Conservation (phyloP, 768 basidiomycete species). For the Tylopilus plumbeoviolaceoides region DNA sequence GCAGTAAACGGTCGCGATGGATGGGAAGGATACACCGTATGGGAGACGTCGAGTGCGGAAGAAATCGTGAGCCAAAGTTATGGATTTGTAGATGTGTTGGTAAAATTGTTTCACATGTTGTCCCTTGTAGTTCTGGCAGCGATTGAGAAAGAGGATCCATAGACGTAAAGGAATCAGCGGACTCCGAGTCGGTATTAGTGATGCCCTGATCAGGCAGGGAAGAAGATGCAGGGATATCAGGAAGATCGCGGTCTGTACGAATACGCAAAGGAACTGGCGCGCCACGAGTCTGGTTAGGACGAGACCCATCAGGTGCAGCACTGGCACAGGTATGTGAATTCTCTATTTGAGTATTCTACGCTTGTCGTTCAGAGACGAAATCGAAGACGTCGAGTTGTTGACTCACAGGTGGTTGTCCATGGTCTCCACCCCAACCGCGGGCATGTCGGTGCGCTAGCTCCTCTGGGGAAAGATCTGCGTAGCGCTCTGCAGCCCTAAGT, state of each 20-base stretch:
- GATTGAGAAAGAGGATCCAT: slow-evolving; percentile 28
- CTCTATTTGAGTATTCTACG: slow-evolving; percentile 16
- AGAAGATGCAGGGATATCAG: slow-evolving; percentile 17
- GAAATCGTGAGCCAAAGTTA: slow-evolving; percentile 81
- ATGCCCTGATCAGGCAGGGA: slow-evolving; percentile 3
- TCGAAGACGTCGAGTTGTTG: background rate
- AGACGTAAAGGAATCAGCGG: slow-evolving; percentile 11
- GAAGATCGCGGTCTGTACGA: slow-evolving; percentile 39
- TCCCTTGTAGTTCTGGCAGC: slow-evolving; percentile 32
- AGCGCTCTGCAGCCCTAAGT: slow-evolving; percentile 78
- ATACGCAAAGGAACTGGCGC: slow-evolving; percentile 36
- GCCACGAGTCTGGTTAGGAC: slow-evolving; percentile 9
- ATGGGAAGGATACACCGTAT: slow-evolving; percentile 77
- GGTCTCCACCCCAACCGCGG: slow-evolving; percentile 67
- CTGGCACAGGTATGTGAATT: background rate
- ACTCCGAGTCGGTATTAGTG: slow-evolving; percentile 1
- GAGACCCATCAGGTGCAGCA: slow-evolving; percentile 3
- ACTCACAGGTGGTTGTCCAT: slow-evolving; percentile 14
- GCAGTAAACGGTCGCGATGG: slow-evolving; percentile 56
- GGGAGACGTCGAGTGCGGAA: slow-evolving; percentile 72
- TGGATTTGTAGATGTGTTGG: slow-evolving; percentile 68
- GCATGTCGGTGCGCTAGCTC: slow-evolving; percentile 53
- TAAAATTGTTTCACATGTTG: slow-evolving; percentile 47
- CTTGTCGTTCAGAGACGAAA: slow-evolving; percentile 4
- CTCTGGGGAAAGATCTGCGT: slow-evolving; percentile 58